These are phyloP conservation scores for Nevesoporus exiguus DNA, from an alignment of 768 basidiomycete genomes.

Conservation along the genomic window DNA sequence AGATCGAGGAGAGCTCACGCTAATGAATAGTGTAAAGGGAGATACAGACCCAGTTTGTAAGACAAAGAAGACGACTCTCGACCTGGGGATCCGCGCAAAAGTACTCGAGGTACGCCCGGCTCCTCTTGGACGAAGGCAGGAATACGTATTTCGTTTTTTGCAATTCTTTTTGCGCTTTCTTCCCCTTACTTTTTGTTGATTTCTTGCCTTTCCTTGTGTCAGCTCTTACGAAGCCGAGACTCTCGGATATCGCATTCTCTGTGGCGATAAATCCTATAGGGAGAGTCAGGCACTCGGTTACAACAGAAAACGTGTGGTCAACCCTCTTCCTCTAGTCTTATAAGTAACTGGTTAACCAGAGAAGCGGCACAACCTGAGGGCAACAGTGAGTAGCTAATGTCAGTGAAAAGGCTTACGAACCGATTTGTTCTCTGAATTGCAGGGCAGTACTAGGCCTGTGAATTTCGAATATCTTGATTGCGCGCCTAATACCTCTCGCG, in stretches of 20 bases:
- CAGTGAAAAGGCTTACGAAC: slow-evolving; percentile 35
- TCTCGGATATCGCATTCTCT: slow-evolving; percentile 45
- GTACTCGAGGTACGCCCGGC: slow-evolving; percentile 57
- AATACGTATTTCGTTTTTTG: slow-evolving; percentile 60
- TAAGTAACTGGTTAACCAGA: slow-evolving; percentile 60
- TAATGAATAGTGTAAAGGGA: neutral
- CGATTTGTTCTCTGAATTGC: slow-evolving; percentile 59
- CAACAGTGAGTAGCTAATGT: slow-evolving; percentile 7
- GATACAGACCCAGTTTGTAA: slow-evolving; percentile 52
- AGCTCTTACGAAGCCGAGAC: slow-evolving; percentile 42
- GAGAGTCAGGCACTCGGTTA: slow-evolving; percentile 8
- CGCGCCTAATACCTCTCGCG: slow-evolving; percentile 42
- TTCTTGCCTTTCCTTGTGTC: slow-evolving; percentile 39
- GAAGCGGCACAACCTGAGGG: slow-evolving; percentile 48
- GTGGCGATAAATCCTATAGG: slow-evolving; percentile 57
- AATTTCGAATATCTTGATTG: slow-evolving; percentile 65
- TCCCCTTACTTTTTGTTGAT: slow-evolving; percentile 41
- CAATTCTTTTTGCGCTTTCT: slow-evolving; percentile 45
- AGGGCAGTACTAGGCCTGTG: slow-evolving; percentile 41
- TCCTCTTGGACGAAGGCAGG: slow-evolving; percentile 43
- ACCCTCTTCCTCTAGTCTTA: slow-evolving; percentile 72
- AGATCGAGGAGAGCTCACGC: neutral
- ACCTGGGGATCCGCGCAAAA: slow-evolving; percentile 60
- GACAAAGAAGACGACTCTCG: slow-evolving; percentile 59
- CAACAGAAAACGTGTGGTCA: neutral